Percentiles rank a stretch among this genome's conserved stretches.
phyloP scores from a whole-genome alignment of 2,329 filamentous ascomycete genomes.

The Ophiognomonia clavigignenti-juglandacearum region DNA sequence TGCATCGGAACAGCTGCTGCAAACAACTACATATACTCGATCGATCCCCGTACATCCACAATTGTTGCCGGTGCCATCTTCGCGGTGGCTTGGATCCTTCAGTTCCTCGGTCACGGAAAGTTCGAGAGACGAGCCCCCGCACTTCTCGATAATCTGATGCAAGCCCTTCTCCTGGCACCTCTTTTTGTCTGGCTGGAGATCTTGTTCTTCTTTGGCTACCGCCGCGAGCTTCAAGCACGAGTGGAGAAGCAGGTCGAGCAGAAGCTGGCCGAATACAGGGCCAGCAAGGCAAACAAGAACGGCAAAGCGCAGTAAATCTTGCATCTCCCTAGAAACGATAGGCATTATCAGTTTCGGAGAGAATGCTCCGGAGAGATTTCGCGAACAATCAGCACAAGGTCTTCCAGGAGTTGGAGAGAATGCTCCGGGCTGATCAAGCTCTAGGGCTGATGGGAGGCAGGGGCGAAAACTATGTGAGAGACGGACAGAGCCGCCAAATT shows the following conservation, averaged over 20 bases:
- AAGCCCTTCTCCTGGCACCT: slow-evolving; percentile 87
- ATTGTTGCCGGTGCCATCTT: slow-evolving; percentile 62
- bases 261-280: slow-evolving; percentile 72
- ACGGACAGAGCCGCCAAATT: too few relatives aligned
- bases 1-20: slow-evolving; percentile 71
- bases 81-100: slow-evolving; percentile 74
- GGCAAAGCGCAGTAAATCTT: slow-evolving; percentile 44
- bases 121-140: slow-evolving; percentile 88
- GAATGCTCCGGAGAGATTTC: neutral
- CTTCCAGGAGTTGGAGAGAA: too few relatives aligned
- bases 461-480: too few relatives aligned
- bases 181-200: slow-evolving; percentile 97
- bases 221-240: slow-evolving; percentile 77
- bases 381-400: neutral
- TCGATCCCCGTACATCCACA: slow-evolving; percentile 45
- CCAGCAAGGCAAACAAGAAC: slow-evolving; percentile 44
- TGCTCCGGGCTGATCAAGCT: too few relatives aligned
- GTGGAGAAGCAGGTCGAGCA: slow-evolving; percentile 70
- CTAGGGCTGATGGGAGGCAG: too few relatives aligned
- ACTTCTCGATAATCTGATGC: slow-evolving; percentile 83
- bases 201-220: slow-evolving; percentile 85
- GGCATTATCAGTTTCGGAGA: neutral
- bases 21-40: slow-evolving; percentile 67
- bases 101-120: slow-evolving; percentile 86
- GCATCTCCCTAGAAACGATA: neutral